Evolutionary conservation across 164 flowering plant species (phyloP), one percentile per base, ranked within the genome.

Genomic region (Amborella trichopoda): DNA sequence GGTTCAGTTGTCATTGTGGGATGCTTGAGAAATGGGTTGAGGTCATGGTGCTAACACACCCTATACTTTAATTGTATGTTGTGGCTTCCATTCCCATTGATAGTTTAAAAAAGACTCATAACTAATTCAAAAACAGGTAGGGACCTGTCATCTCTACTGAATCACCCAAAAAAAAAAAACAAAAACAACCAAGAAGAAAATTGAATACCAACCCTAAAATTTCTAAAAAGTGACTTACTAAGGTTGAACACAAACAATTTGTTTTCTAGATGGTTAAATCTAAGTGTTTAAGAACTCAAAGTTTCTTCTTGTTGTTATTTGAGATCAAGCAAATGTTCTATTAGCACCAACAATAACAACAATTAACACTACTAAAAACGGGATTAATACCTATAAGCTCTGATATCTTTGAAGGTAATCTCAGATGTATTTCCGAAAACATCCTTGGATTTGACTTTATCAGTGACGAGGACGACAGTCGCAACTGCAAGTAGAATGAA

Each of bases 331-430:
- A 30, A 13, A 6, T 6, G 34, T 30, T 30, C 13, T 13, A 6
- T 6, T 6, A 30, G 13, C 9, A 6, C 34, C 6, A 6, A 13
- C 34, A 25, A 11, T 25, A 25, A 18, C 2, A 14, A 10, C 26
- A 25, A 23, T 20, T 6, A 43, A 43, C n/a, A n/a, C 2, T 20
- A 11, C 24, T 3, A 2, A 8, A 3, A 6, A 22, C 12, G 9
- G 17, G 19, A n/a, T 3, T n/a, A 25, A 20, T 48, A 48, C 40
- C 51, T 30, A 27, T 48, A 48, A 20, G 51, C 51, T 19, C 34
- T 21, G 23, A 48, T 22, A 33, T 48, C 26, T 18, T 32, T 48
- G 51, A 48, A 48, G 40, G 10, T 39, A 22, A 28, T 27, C n/a
- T 48, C 25, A 11, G 28, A 8, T 24, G 25, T 32, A 18, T n/a